Evolutionary conservation across 805 yeast genomes (phyloP).

Genomic region (Pachysolen tannophilus): DNA sequence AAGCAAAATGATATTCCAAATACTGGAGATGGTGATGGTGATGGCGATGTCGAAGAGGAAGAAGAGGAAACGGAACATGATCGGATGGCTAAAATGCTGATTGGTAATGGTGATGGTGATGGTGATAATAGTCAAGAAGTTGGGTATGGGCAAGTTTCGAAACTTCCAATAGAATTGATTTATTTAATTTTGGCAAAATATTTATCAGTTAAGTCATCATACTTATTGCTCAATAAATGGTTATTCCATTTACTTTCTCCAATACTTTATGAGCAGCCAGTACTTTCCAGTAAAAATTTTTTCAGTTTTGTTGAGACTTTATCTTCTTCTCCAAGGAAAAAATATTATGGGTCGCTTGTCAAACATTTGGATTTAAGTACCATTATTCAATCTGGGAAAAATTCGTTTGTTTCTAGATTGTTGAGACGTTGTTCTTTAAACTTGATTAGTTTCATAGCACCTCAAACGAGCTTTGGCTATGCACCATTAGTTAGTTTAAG

Average conservation of each 20-base stretch:
- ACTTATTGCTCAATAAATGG: constrained; percentile 49
- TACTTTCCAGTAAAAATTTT: constrained; percentile 60
- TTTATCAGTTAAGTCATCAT: constrained; percentile 27
- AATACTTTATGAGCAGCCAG: constrained; percentile 56
- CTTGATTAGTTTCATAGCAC: constrained; percentile 71
- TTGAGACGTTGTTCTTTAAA: constrained; percentile 66
- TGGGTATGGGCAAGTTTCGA: constrained; percentile 11
- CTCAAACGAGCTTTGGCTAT: constrained; percentile 90
- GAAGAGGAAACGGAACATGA: constrained; percentile 17
- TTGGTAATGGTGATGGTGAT: constrained; percentile 20
- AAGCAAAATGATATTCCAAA: constrained; percentile 14
- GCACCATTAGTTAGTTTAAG: constrained; percentile 81
- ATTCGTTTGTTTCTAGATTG: constrained; percentile 79
- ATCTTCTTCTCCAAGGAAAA: constrained; percentile 35
- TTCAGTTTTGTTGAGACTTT: constrained; percentile 63
- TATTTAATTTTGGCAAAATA: constrained; percentile 40
- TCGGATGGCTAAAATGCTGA: too few species aligned
- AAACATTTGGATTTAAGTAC: constrained; percentile 62
- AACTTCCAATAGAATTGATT: constrained; percentile 28
- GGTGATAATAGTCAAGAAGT: constrained; percentile 18
- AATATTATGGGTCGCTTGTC: constrained; percentile 51
- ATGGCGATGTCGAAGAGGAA: constrained; percentile 22
- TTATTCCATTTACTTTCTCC: constrained; percentile 60
- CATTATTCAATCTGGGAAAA: constrained; percentile 86
- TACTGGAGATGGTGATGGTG: constrained; percentile 17